Evolutionary conservation across 371 early-diverging fungal species (phyloP).

Genomic region (Actinomucor elegans): DNA sequence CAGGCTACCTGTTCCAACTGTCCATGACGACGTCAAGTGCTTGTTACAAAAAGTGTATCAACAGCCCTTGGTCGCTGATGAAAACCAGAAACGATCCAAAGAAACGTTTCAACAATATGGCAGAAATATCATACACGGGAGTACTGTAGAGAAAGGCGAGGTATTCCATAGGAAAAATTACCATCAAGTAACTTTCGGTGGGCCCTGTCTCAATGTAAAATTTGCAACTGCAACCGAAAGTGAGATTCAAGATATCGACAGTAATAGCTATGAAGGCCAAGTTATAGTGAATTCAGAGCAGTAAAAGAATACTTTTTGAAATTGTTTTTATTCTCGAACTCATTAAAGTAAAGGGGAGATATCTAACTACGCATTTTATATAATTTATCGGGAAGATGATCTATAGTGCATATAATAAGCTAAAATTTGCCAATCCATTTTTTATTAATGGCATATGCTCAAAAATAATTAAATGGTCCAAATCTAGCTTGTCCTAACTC

Average conservation of each 20-base stretch:
- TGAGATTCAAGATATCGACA: background rate
- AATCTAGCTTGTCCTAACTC: too few species aligned
- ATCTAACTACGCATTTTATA: too few species aligned
- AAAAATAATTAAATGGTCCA: too few species aligned
- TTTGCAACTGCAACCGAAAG: conserved; percentile 4
- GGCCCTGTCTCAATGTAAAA: background rate
- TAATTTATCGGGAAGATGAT: too few species aligned
- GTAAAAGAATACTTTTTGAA: too few species aligned
- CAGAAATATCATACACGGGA: conserved; percentile 7
- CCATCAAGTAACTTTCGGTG: background rate
- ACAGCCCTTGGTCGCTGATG: background rate
- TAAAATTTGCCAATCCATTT: too few species aligned
- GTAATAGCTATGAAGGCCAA: background rate
- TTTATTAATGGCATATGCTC: too few species aligned
- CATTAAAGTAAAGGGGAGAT: too few species aligned
- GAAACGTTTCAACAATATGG: conserved; percentile 12
- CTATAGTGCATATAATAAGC: too few species aligned
- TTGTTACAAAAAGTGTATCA: conserved; percentile 50
- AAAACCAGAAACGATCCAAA: background rate
- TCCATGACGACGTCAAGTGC: conserved; percentile 53
- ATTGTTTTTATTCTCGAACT: too few species aligned
- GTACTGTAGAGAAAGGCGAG: conserved; percentile 11
- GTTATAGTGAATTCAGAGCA: too few species aligned
- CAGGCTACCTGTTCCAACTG: conserved; percentile 45
- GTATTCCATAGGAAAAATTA: too few species aligned